These are phyloP conservation scores for Phaeoacremonium minimum DNA, from an alignment of 2,329 filamentous ascomycete genomes.

Conservation along the genomic window DNA sequence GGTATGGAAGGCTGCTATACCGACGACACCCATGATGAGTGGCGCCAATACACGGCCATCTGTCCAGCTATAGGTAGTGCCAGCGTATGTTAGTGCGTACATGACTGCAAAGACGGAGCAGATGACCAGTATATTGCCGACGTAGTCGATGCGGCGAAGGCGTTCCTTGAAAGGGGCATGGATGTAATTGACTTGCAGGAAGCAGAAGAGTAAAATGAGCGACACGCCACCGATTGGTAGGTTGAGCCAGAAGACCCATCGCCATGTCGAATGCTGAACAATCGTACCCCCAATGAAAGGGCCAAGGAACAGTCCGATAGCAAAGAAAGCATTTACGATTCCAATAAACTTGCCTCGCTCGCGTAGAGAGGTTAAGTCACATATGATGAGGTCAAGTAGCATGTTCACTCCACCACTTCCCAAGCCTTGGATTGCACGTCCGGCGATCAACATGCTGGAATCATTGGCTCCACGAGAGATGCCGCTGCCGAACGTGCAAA, in stretches of 20 bases:
- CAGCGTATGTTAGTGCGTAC: slow-evolving; percentile 33
- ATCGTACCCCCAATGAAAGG: neutral
- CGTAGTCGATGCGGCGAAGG: slow-evolving; percentile 17
- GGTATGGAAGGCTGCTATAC: neutral
- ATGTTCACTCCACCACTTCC: neutral
- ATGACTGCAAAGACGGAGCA: slow-evolving; percentile 25
- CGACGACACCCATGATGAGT: slow-evolving; percentile 26
- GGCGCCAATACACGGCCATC: slow-evolving; percentile 25
- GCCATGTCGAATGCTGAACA: neutral
- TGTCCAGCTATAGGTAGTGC: slow-evolving; percentile 32
- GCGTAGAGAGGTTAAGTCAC: neutral
- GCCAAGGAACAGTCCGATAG: neutral
- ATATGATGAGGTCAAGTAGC: neutral
- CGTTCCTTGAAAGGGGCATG: slow-evolving; percentile 11
- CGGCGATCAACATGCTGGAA: slow-evolving; percentile 39
- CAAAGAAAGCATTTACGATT: neutral
- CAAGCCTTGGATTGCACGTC: slow-evolving; percentile 39
- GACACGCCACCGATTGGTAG: slow-evolving; percentile 11
- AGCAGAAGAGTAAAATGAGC: slow-evolving; percentile 22
- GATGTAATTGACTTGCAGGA: slow-evolving; percentile 28
- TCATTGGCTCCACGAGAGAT: slow-evolving; percentile 40
- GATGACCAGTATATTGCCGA: slow-evolving; percentile 22
- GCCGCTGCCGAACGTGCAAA: slow-evolving; percentile 46
- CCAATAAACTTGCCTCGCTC: neutral
- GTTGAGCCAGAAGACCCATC: slow-evolving; percentile 27